Percentiles rank a stretch among this genome's conserved stretches.
phyloP scores from a whole-genome alignment of 345 rosid genomes.

The Toxicodendron radicans region DNA sequence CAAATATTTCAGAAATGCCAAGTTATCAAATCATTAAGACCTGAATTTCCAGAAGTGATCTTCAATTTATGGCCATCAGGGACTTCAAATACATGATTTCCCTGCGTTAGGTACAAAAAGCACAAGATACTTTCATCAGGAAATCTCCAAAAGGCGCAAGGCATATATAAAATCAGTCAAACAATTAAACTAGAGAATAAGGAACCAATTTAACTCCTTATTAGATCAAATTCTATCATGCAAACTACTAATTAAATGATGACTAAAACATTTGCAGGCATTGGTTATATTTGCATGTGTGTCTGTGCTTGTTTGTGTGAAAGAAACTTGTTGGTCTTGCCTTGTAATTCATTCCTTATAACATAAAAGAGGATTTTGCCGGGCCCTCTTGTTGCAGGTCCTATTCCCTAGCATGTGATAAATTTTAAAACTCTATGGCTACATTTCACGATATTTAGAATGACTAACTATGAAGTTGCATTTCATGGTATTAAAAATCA shows the following conservation, averaged over 20 bases:
- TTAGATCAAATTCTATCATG: neutral
- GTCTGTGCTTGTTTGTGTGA: neutral
- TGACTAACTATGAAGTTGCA: neutral
- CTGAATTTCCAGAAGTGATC: constrained; percentile 61
- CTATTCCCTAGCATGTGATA: neutral
- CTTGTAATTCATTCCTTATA: neutral
- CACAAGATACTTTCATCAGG: neutral
- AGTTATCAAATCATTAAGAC: constrained; percentile 29
- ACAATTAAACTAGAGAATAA: neutral
- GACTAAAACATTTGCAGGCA: neutral
- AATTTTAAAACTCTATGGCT: neutral
- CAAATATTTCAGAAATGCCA: constrained; percentile 1
- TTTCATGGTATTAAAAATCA: neutral
- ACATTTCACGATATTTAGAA: neutral
- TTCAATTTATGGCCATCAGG: constrained; percentile 75
- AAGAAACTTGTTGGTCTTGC: neutral
- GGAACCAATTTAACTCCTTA: constrained; percentile 6
- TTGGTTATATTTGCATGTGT: neutral
- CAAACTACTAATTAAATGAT: neutral
- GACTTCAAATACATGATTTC: constrained; percentile 82
- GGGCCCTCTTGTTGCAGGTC: neutral
- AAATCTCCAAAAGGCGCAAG: neutral
- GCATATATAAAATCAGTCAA: neutral
- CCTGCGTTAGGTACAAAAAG: constrained; percentile 41
- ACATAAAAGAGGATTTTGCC: neutral